Conservation (phyloP, 495 filamentous ascomycete species). For the Diplogelasinospora grovesii region DNA sequence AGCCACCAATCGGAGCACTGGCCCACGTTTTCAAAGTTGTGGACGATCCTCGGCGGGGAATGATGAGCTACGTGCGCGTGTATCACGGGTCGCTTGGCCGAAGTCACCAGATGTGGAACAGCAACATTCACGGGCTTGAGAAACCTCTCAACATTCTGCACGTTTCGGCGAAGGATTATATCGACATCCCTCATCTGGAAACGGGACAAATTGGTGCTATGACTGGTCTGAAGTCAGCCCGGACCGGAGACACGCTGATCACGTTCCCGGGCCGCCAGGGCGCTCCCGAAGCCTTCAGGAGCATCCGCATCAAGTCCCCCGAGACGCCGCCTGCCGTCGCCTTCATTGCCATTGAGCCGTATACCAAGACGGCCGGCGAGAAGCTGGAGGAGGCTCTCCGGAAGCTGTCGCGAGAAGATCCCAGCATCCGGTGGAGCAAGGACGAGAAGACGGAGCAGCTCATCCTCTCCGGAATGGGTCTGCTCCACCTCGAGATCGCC, state of each 20-base stretch:
- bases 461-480: conserved; percentile 91
- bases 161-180: conserved; percentile 85
- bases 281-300: conserved; percentile 58
- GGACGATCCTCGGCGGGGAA: conserved; percentile 75
- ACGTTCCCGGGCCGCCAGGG: conserved; percentile 49
- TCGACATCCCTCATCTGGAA: conserved; percentile 72
- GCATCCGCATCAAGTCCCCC: conserved; percentile 79
- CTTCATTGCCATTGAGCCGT: conserved; percentile 86
- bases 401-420: conserved; percentile 83
- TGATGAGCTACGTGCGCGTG: conserved; percentile 86
- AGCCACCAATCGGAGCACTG: conserved; percentile 57
- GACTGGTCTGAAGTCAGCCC: conserved; percentile 76
- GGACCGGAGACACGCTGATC: conserved; percentile 90
- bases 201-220: conserved; percentile 96
- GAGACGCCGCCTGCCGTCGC: conserved; percentile 90
- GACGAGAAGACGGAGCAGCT: conserved; percentile 93
- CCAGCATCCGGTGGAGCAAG: conserved; percentile 75
- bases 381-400: conserved; percentile 66
- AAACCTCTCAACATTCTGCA: conserved; percentile 73
- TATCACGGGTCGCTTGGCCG: conserved; percentile 77
- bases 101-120: conserved; percentile 76
- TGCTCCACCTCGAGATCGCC: conserved; percentile 95
- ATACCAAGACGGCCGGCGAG: conserved; percentile 70
- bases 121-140: conserved; percentile 76
- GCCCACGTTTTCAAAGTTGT: conserved; percentile 97